Percentiles rank a stretch among this genome's conserved stretches.
phyloP scores from a whole-genome alignment of 352 stramenopile species.

The Blastocystis sp. region DNA sequence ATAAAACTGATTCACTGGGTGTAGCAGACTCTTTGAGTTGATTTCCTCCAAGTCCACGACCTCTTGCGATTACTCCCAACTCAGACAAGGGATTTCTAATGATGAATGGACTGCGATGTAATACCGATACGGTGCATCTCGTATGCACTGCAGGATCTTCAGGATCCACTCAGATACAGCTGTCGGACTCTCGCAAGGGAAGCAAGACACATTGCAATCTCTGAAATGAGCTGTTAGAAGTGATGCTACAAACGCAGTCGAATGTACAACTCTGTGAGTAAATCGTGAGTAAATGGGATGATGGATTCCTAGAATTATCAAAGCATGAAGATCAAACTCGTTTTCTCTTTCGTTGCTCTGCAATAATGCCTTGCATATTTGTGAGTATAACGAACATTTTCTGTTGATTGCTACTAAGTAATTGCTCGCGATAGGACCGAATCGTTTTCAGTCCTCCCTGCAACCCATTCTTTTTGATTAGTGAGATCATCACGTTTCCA shows the following conservation, averaged over 20 bases:
- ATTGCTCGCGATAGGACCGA: neutral
- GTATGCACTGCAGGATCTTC: constrained; percentile 1
- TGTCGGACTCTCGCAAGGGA: neutral
- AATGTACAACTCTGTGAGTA: constrained; percentile 41
- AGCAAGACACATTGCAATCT: constrained; percentile 26
- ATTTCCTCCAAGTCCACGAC: neutral
- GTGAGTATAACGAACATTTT: constrained; percentile 32
- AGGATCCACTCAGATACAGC: neutral
- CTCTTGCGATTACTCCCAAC: neutral
- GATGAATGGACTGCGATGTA: neutral
- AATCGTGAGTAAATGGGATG: neutral
- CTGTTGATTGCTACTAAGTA: neutral
- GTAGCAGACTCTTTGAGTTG: neutral
- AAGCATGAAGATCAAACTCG: neutral
- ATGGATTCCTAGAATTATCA: neutral
- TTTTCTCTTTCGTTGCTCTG: constrained; percentile 9
- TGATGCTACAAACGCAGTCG: neutral
- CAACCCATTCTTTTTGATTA: constrained; percentile 30
- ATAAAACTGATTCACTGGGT: neutral
- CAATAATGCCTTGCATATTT: constrained; percentile 44
- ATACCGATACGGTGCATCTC: neutral
- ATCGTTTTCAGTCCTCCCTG: neutral
- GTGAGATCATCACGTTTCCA: neutral
- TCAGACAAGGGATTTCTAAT: neutral
- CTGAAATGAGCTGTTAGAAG: neutral